Conservation (phyloP, 1,139 yeast genomes). For the Pichia sp. region DNA sequence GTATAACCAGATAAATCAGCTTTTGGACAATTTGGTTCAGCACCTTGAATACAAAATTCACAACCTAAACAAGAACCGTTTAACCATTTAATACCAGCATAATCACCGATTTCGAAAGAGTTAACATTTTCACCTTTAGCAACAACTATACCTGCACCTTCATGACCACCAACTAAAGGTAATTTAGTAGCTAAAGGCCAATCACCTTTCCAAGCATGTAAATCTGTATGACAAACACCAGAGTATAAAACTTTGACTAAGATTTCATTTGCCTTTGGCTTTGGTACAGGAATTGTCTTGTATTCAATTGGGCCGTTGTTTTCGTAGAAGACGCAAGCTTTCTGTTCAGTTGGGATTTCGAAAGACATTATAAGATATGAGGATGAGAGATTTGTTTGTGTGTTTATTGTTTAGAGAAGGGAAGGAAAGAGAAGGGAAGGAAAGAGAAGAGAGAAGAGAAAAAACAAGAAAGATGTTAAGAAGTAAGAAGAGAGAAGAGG, state of each 20-base stretch:
- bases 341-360: slow-evolving; percentile 36
- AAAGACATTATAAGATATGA: slow-evolving; percentile 3
- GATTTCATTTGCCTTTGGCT: slow-evolving; percentile 59
- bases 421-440: not conserved
- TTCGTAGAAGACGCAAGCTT: slow-evolving; percentile 40
- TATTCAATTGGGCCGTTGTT: slow-evolving; percentile 44
- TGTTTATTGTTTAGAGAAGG: too few species aligned
- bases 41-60: slow-evolving; percentile 57
- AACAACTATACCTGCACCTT: slow-evolving; percentile 77
- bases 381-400: too few species aligned
- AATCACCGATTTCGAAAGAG: slow-evolving; percentile 63
- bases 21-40: slow-evolving; percentile 58
- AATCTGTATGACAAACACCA: slow-evolving; percentile 74
- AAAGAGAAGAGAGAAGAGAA: not conserved
- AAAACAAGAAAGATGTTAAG: not conserved
- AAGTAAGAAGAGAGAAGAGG: not conserved
- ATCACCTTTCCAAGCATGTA: slow-evolving; percentile 76
- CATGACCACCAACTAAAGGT: slow-evolving; percentile 76
- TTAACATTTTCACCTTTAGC: slow-evolving; percentile 57
- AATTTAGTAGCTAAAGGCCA: slow-evolving; percentile 62
- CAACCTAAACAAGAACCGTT: slow-evolving; percentile 66
- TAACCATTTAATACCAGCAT: slow-evolving; percentile 70
- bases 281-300: slow-evolving; percentile 60
- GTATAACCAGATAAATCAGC: slow-evolving; percentile 73
- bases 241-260: slow-evolving; percentile 62